Evolutionary conservation across 2,329 filamentous ascomycete genomes (phyloP).

Genomic region (Aschersonia sp.): DNA sequence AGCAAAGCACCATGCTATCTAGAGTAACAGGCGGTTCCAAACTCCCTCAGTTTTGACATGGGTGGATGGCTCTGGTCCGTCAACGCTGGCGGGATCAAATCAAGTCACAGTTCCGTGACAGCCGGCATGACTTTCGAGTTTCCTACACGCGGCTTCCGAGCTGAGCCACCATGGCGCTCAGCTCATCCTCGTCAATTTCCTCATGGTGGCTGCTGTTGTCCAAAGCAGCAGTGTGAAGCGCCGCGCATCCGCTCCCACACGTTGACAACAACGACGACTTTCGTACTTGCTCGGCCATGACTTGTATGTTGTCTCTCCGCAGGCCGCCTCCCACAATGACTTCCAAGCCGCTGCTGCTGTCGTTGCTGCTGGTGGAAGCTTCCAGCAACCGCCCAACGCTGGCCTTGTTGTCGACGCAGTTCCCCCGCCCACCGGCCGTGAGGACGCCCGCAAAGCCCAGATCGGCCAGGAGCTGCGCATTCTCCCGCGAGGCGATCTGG

Average conservation of each 20-base stretch:
- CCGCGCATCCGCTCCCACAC: conserved; percentile 13
- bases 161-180: conserved; percentile 8
- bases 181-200: conserved; percentile 11
- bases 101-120: neutral
- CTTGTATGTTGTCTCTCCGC: conserved; percentile 22
- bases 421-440: conserved; percentile 35
- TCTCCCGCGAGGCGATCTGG: conserved; percentile 19
- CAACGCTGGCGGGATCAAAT: neutral
- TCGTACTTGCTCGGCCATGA: conserved; percentile 9
- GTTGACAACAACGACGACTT: conserved; percentile 7
- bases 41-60: no score
- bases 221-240: conserved; percentile 32
- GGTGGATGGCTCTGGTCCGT: no score
- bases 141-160: conserved; percentile 4
- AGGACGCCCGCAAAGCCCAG: conserved; percentile 37
- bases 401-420: conserved; percentile 22
- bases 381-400: conserved; percentile 19
- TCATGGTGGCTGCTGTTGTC: conserved; percentile 6
- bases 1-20: no score
- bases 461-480: conserved; percentile 18
- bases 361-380: no score
- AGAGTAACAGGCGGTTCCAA: no score
- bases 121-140: neutral
- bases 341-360: conserved; percentile 16
- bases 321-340: conserved; percentile 39